Evolutionary conservation across 2,329 filamentous ascomycete species (phyloP).

Genomic region (Diaporthe longicolla): DNA sequence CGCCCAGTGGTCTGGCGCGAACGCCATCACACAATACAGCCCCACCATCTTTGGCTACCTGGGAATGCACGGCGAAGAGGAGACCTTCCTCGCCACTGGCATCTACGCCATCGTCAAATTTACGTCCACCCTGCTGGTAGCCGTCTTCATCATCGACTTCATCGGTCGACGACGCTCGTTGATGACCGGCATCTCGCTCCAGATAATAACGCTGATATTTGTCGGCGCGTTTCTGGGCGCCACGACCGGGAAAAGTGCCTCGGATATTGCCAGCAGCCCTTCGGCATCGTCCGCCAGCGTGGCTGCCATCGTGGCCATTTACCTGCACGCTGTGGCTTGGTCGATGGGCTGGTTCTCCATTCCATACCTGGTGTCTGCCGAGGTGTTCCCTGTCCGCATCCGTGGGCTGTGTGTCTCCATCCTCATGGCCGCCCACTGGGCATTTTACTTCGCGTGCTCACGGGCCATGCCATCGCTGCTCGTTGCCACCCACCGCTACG

Average conservation of each 20-base stretch:
- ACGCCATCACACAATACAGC: constrained; percentile 83
- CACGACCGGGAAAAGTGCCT: constrained; percentile 70
- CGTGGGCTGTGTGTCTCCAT: constrained; percentile 79
- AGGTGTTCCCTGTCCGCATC: constrained; percentile 82
- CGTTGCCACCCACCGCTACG: constrained; percentile 60
- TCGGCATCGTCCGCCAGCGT: constrained; percentile 70
- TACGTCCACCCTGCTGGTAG: constrained; percentile 75
- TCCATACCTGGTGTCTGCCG: constrained; percentile 84
- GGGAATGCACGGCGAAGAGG: constrained; percentile 76
- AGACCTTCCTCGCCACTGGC: constrained; percentile 80
- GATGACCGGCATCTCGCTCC: constrained; percentile 71
- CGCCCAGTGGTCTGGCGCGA: constrained; percentile 80
- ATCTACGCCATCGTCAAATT: constrained; percentile 85
- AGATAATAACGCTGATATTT: constrained; percentile 75
- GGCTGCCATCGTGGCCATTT: constrained; percentile 82
- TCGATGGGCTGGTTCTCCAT: constrained; percentile 81
- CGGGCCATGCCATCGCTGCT: constrained; percentile 84
- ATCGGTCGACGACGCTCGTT: constrained; percentile 81
- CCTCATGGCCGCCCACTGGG: constrained; percentile 84
- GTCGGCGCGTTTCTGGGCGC: constrained; percentile 73
- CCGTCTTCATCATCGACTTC: constrained; percentile 83
- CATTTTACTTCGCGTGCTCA: constrained; percentile 83
- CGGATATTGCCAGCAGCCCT: constrained; percentile 59
- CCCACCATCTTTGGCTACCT: constrained; percentile 80
- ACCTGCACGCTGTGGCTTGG: constrained; percentile 77